phyloP scores from a whole-genome alignment of 768 basidiomycete species.

The Naganishia randhawae region DNA sequence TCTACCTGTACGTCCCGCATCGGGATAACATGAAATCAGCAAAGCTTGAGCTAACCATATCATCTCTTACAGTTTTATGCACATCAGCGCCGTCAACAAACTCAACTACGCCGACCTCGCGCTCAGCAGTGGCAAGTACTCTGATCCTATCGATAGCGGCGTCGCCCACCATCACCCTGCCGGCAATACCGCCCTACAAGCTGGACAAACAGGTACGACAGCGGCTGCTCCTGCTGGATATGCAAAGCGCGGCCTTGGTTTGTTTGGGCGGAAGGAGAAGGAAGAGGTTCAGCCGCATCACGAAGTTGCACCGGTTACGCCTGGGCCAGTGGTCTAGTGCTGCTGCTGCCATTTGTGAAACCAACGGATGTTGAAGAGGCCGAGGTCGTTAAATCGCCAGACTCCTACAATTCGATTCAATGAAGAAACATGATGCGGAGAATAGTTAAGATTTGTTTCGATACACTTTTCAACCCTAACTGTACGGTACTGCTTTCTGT shows the following conservation, averaged over 20 bases:
- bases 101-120: conserved; percentile 48
- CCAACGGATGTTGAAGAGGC: neutral
- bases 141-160: conserved; percentile 14
- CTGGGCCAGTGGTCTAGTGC: no score
- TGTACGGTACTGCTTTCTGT: no score
- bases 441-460: no score
- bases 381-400: neutral
- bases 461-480: no score
- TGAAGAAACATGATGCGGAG: no score
- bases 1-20: conserved; percentile 36
- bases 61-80: conserved; percentile 38
- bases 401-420: no score
- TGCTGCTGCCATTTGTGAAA: neutral
- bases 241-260: neutral
- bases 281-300: neutral
- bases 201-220: neutral
- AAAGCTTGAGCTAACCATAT: no score
- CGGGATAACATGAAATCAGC: neutral
- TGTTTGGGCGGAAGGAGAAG: conserved; percentile 4
- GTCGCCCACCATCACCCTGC: conserved; percentile 5
- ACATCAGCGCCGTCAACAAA: conserved; percentile 43
- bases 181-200: neutral
- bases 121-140: conserved; percentile 33
- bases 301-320: neutral
- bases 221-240: neutral